Conservation (phyloP, 495 filamentous ascomycete species). For the Podospora sp. region DNA sequence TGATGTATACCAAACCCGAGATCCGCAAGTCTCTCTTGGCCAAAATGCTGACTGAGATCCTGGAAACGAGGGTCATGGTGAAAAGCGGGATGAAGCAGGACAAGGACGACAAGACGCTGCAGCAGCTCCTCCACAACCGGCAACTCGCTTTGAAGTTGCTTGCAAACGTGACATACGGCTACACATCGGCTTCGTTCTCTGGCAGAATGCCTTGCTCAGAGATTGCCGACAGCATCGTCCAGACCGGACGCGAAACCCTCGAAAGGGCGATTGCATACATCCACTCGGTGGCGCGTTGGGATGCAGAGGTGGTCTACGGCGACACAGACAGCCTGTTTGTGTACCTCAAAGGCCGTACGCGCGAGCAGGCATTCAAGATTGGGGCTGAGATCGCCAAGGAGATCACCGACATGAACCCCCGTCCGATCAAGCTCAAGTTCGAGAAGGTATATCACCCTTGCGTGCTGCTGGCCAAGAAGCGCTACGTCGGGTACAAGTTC, state of each 20-base stretch:
- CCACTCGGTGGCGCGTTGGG: constrained; percentile 83
- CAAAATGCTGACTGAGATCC: constrained; percentile 94
- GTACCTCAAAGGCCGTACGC: constrained; percentile 81
- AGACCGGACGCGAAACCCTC: constrained; percentile 89
- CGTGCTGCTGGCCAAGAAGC: constrained; percentile 92
- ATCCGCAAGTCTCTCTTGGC: constrained; percentile 89
- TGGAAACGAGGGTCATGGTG: constrained; percentile 97
- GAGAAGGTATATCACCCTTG: constrained; percentile 98
- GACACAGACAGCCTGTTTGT: constrained; percentile 98
- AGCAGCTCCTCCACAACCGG: constrained; percentile 88
- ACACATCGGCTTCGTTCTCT: constrained; percentile 93
- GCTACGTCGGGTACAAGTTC: constrained; percentile 98
- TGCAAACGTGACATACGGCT: constrained; percentile 97
- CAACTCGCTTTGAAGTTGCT: constrained; percentile 96
- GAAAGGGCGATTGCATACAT: constrained; percentile 94
- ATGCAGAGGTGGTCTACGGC: constrained; percentile 95
- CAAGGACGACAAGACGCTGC: constrained; percentile 84
- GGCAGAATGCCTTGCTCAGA: constrained; percentile 97
- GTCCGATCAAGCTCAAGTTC: constrained; percentile 94
- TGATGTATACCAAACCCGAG: constrained; percentile 87
- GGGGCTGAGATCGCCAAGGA: constrained; percentile 90
- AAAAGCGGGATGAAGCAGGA: constrained; percentile 96
- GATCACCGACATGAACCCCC: constrained; percentile 87
- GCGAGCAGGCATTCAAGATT: constrained; percentile 86
- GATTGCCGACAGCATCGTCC: constrained; percentile 97